Conservation (phyloP, 2,329 filamentous ascomycete genomes). For the Fusarium pilosicola region DNA sequence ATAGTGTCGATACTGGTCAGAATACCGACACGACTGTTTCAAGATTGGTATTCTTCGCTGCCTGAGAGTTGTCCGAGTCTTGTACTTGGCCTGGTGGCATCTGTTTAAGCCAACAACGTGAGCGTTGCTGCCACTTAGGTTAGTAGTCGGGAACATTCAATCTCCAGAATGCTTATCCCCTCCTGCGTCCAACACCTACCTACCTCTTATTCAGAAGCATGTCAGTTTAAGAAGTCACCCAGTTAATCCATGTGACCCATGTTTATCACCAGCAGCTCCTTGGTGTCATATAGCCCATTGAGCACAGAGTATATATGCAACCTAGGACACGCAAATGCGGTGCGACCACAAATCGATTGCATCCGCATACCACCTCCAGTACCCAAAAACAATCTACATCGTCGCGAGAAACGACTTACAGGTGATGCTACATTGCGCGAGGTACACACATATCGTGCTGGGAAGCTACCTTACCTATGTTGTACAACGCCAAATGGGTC, state of each 20-base stretch:
- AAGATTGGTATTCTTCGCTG: background rate
- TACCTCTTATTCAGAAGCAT: too few species aligned
- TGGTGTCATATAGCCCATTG: background rate
- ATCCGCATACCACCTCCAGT: background rate
- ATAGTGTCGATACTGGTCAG: background rate
- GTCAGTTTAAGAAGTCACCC: too few species aligned
- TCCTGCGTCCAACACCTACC: too few species aligned
- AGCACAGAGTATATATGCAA: conserved; percentile 9
- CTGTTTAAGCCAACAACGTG: background rate
- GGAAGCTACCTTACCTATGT: background rate
- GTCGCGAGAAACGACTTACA: conserved; percentile 1
- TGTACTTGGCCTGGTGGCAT: background rate
- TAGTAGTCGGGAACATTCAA: background rate
- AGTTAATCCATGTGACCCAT: too few species aligned
- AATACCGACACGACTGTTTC: background rate
- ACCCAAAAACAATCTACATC: background rate
- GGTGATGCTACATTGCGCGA: conserved; percentile 12
- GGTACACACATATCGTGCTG: conserved; percentile 2
- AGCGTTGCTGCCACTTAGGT: background rate
- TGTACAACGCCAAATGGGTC: background rate
- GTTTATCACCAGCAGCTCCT: background rate
- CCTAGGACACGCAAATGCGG: conserved; percentile 5
- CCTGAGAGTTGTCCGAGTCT: background rate
- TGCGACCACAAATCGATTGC: conserved; percentile 14
- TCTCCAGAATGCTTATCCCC: background rate